Base-by-base conservation (phyloP, 768 basidiomycete genomes). In the Daedalea quercina region DNA sequence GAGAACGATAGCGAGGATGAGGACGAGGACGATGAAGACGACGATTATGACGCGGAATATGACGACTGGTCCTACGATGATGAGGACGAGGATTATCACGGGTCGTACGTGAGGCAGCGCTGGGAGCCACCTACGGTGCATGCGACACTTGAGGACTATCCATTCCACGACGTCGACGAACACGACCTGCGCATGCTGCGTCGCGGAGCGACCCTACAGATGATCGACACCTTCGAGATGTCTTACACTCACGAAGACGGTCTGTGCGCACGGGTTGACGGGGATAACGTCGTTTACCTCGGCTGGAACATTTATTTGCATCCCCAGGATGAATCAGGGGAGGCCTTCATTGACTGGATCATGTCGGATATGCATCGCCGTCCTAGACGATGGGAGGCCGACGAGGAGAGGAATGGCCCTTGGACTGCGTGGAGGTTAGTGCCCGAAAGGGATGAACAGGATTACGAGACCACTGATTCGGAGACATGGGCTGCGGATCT, bases 261-360 rank as follows among this genome's bases (percentile, higher is more conserved):
- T 2, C 70, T 88, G 37, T 58, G 77, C 19, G 78, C 78, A 9
- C 47, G 64, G 23, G 63, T 69, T 24, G 65, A 71, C 25, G 64
- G 70, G 23, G 67, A 62, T 15, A 69, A 74, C 60, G 70, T 76
- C 24, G 61, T 87, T 9, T 82, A 73, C 56, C 72, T 89, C 3
- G 87, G 87, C 3, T 89, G 84, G 84, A 87, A 86, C 57, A 75
- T 88, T 50, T 57, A 67, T 19, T 65, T 83, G 44, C 73, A 67
- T 34, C 64, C 65, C 7, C 70, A 69, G 40, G 77, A 78, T 57
- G 65, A 68, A 9, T 64, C 62, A 19, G 76, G 76, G 19, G 68
- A 69, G 20, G 53, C 57, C 40, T 78, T 65, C 59, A 73, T 78
- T 64, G 69, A 65, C 20, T 69, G 70, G 62, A 60, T 74, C 34